Base-by-base conservation (phyloP, 768 basidiomycete species). In the Termitomyces sp. region DNA sequence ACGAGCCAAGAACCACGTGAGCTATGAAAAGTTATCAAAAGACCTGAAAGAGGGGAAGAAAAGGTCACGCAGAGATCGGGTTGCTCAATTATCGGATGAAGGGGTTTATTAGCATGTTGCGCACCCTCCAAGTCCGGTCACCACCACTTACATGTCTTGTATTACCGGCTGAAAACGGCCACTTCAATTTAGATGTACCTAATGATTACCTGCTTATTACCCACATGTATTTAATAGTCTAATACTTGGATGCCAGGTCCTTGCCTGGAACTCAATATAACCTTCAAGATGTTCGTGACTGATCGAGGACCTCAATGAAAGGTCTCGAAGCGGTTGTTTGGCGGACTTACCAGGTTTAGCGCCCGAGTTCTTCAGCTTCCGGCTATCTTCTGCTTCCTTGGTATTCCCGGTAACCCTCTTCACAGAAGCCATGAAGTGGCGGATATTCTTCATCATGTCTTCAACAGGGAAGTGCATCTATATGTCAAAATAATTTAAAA, bases 161-260 rank as follows among this genome's bases (percentile, higher is more conserved):
- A 54, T 58, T 45, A 59, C 44, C 49, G 54, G 32, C 49, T 49
- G 51, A 27, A 40, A 47, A 45, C 37, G 25, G 45, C 49, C 27
- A 41, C 40, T 43, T 27, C 50, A 19, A 37, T 55, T n/a, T 37
- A 37, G 9, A 47, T 59, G 37, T 49, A 57, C 43, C 34, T 46
- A n/a, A n/a, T n/a, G n/a, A n/a, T n/a, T n/a, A 32, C 50, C 61
- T 63, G 60, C 54, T 53, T 60, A 62, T 60, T 58, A 62, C 56
- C 29, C 57, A 55, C 42, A 32, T 61, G 54, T 48, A 62, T 49
- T 71, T 81, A 90, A 59, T 82, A 77, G 76, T 95, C 94, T 54
- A 84, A 82, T 71, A 97, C 82, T 65, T 83, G 88, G 69, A 97
- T 95, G 16, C 90, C 89, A n/a, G 94, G 95, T 17, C 92, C 92